Conservation (phyloP, 2,329 filamentous ascomycete genomes). For the Calonectria henricotiae region DNA sequence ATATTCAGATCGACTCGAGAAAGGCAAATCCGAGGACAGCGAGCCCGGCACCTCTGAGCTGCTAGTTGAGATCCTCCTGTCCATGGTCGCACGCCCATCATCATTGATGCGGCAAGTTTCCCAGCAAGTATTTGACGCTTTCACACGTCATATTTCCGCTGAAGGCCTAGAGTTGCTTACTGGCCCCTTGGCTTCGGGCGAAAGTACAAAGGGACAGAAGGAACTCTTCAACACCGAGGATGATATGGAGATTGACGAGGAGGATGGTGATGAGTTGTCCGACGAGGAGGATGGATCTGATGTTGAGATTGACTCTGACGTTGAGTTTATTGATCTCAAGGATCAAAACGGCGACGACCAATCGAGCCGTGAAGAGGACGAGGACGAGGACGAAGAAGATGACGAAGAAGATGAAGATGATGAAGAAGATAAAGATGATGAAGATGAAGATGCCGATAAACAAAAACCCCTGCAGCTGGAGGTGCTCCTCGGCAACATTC, state of each 20-base stretch:
- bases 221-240: constrained; percentile 85
- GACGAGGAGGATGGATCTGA: constrained; percentile 64
- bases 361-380: constrained; percentile 63
- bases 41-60: constrained; percentile 77
- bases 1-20: constrained; percentile 79
- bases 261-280: constrained; percentile 50
- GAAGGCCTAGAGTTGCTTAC: constrained; percentile 78
- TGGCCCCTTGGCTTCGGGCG: constrained; percentile 83
- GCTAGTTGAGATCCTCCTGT: constrained; percentile 90
- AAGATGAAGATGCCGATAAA: constrained; percentile 64
- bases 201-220: constrained; percentile 87
- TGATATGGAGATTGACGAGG: constrained; percentile 69
- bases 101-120: constrained; percentile 88
- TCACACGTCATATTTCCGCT: constrained; percentile 81
- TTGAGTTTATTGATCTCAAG: constrained; percentile 66
- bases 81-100: constrained; percentile 89
- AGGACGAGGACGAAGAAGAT: constrained; percentile 60
- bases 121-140: constrained; percentile 89
- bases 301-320: constrained; percentile 66
- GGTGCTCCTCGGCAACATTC: constrained; percentile 82
- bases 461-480: constrained; percentile 72
- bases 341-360: constrained; percentile 62
- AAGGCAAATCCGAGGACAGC: constrained; percentile 63
- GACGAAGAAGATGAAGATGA: constrained; percentile 62
- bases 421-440: constrained; percentile 65